phyloP scores from a whole-genome alignment of 2,329 filamentous ascomycete species.

The Alternaria incomplexa region DNA sequence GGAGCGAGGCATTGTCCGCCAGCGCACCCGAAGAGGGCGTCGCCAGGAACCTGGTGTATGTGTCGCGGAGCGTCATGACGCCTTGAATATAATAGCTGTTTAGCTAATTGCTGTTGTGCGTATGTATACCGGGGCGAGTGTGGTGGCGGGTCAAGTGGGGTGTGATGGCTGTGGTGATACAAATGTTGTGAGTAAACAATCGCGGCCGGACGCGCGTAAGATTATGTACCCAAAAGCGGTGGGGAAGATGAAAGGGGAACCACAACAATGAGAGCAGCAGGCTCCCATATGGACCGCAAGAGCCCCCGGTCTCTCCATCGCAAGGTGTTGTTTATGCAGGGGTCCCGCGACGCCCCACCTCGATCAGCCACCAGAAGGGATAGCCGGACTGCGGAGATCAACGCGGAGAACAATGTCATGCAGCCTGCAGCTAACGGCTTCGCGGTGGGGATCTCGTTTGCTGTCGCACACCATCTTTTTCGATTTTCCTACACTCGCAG shows the following conservation, averaged over 20 bases:
- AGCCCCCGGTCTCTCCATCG: constrained; percentile 8
- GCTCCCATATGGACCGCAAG: constrained; percentile 8
- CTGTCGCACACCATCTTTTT: neutral
- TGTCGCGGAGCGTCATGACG: constrained; percentile 42
- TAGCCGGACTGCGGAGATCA: constrained; percentile 17
- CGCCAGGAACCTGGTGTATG: constrained; percentile 56
- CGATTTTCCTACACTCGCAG: neutral
- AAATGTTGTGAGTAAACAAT: constrained; percentile 19
- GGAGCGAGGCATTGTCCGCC: constrained; percentile 56
- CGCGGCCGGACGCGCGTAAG: constrained; percentile 4
- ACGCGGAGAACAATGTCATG: constrained; percentile 11
- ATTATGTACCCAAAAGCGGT: constrained; percentile 3
- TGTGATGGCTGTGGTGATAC: constrained; percentile 9
- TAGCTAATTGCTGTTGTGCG: constrained; percentile 16
- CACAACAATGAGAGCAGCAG: constrained; percentile 8
- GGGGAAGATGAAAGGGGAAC: constrained; percentile 20
- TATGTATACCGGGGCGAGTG: constrained; percentile 13
- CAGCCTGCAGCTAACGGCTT: constrained; percentile 11
- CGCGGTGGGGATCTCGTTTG: neutral
- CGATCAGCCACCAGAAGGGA: constrained; percentile 8
- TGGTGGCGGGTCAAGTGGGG: constrained; percentile 14
- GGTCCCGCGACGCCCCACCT: constrained; percentile 13
- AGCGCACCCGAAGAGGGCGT: constrained; percentile 52
- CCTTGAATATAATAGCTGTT: constrained; percentile 5
- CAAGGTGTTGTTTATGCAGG: constrained; percentile 14